phyloP scores from a whole-genome alignment of 768 basidiomycete species.

The Lactarius sanguifluus region DNA sequence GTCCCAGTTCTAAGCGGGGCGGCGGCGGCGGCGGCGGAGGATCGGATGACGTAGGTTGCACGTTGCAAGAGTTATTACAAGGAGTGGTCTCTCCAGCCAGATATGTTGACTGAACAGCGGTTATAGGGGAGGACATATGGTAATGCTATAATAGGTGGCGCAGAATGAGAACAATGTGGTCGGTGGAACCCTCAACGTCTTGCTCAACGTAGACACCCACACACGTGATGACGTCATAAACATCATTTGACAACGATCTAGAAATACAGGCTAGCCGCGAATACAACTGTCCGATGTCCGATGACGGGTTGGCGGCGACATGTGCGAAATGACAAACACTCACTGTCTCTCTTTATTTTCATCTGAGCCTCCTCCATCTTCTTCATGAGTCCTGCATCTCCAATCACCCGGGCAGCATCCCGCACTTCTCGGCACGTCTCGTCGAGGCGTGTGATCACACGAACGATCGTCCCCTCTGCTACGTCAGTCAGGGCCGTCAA shows the following conservation, averaged over 20 bases:
- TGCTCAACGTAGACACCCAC: background rate
- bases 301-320: background rate
- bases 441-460: slow-evolving; percentile 92
- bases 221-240: slow-evolving; percentile 18
- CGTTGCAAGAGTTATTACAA: slow-evolving; percentile 9
- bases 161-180: slow-evolving; percentile 12
- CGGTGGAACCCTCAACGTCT: background rate
- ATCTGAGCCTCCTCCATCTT: slow-evolving; percentile 97
- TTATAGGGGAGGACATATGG: slow-evolving; percentile 14
- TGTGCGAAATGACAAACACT: slow-evolving; percentile 40
- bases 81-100: slow-evolving; percentile 10
- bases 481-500: slow-evolving; percentile 92
- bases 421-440: slow-evolving; percentile 96
- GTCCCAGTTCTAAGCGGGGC: slow-evolving; percentile 23
- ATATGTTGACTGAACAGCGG: slow-evolving; percentile 15
- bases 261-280: slow-evolving; percentile 86
- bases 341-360: slow-evolving; percentile 94
- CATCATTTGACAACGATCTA: slow-evolving; percentile 37
- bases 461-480: slow-evolving; percentile 94
- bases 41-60: slow-evolving; percentile 9
- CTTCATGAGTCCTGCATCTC: slow-evolving; percentile 92
- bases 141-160: slow-evolving; percentile 14
- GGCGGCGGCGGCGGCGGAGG: slow-evolving; percentile 2
- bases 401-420: slow-evolving; percentile 96
- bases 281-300: slow-evolving; percentile 61